A percentile compares a stretch with the other conserved stretches of the same genome.
Evolutionary conservation across 164 flowering plant genomes (phyloP).

Genomic region (Chimonanthus salicifolius): DNA sequence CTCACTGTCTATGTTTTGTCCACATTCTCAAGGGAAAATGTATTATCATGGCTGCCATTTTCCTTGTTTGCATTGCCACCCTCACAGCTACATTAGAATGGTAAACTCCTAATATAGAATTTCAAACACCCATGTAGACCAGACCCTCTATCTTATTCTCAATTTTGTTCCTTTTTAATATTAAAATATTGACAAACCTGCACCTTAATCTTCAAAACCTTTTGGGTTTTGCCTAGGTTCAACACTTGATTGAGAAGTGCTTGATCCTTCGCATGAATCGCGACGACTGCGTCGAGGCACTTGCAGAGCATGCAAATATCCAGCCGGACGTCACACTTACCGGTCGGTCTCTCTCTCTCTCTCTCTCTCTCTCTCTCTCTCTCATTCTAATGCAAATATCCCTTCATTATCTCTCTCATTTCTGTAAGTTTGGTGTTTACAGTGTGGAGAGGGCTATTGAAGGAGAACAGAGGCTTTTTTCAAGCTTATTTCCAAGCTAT

Average conservation of each 20-base stretch:
- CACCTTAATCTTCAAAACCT: not conserved
- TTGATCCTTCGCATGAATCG: slow-evolving; percentile 62
- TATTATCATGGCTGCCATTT: slow-evolving; percentile 17
- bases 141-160: too few relatives aligned
- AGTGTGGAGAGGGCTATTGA: slow-evolving; percentile 81
- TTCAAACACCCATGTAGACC: too few relatives aligned
- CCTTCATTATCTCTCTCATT: not conserved
- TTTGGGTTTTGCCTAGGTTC: slow-evolving; percentile 43
- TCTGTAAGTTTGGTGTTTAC: slow-evolving; percentile 14
- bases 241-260: slow-evolving; percentile 80
- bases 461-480: slow-evolving; percentile 67
- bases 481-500: slow-evolving; percentile 43
- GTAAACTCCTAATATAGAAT: slow-evolving; percentile 20
- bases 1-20: slow-evolving; percentile 24
- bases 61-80: slow-evolving; percentile 79
- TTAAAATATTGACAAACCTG: not conserved
- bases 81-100: slow-evolving; percentile 61
- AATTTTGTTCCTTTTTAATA: too few relatives aligned
- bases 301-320: slow-evolving; percentile 56
- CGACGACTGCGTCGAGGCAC: slow-evolving; percentile 63
- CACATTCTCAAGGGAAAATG: slow-evolving; percentile 20
- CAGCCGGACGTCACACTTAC: slow-evolving; percentile 63
- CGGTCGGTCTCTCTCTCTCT: slow-evolving; percentile 30
- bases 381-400: not conserved
- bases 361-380: not conserved